A percentile compares a stretch with the other conserved stretches of the same genome.
Evolutionary conservation across 208 protist species (phyloP).

Genomic region (Crithidia acanthocephali): DNA sequence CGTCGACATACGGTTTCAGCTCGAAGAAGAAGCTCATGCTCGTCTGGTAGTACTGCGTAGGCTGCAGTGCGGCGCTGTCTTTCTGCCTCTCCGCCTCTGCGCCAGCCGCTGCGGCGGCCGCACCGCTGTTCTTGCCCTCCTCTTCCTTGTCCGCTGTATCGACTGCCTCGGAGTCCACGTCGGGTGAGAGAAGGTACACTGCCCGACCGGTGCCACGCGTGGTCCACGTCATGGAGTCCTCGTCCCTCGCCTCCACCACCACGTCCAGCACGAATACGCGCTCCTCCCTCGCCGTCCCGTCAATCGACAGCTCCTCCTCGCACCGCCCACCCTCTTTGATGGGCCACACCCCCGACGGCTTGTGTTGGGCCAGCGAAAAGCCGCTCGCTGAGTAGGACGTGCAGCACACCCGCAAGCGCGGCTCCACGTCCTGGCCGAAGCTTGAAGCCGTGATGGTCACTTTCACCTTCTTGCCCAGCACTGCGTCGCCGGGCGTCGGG

Average conservation of each 20-base stretch:
- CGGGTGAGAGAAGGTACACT: conserved; percentile 18
- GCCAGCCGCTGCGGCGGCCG: neutral
- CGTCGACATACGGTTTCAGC: neutral
- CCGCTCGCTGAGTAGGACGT: conserved; percentile 1
- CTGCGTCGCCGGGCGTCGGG: conserved; percentile 14
- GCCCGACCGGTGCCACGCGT: conserved; percentile 15
- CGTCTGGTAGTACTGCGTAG: neutral
- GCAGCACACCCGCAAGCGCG: conserved; percentile 26
- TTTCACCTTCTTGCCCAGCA: conserved; percentile 20
- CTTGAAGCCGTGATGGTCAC: conserved; percentile 20
- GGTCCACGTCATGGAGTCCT: conserved; percentile 22
- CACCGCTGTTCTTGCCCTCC: neutral
- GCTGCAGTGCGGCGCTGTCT: neutral
- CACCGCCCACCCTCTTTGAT: conserved; percentile 6
- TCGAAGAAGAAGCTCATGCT: conserved; percentile 35
- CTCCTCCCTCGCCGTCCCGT: conserved; percentile 7
- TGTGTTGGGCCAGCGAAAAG: conserved; percentile 26
- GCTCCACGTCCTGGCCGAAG: conserved; percentile 12
- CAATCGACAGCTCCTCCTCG: conserved; percentile 24
- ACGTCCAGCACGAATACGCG: conserved; percentile 31
- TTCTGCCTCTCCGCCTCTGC: neutral
- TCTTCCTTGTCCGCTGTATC: neutral
- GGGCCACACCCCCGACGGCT: conserved; percentile 16
- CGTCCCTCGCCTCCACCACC: conserved; percentile 23
- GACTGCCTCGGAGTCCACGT: neutral